These are phyloP conservation scores for Lumnitzera littorea DNA, from an alignment of 345 rosid genomes.

Conservation along the genomic window DNA sequence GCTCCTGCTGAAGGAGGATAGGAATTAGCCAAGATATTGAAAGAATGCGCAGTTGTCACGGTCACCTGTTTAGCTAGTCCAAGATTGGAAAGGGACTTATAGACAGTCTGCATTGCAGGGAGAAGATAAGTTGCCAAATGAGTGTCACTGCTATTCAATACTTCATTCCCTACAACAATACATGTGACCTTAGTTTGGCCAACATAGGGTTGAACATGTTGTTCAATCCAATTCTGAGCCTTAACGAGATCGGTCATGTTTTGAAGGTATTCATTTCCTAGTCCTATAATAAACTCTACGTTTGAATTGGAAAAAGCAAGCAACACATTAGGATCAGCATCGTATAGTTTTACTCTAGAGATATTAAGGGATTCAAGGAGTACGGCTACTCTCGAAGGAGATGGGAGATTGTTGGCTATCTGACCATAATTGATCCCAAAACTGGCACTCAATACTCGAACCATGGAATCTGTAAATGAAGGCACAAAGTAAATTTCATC, in stretches of 20 bases:
- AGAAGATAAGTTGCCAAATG: conserved; percentile 29
- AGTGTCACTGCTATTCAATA: conserved; percentile 38
- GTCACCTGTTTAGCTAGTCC: conserved; percentile 61
- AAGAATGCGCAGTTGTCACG: conserved; percentile 62
- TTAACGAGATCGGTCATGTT: conserved; percentile 48
- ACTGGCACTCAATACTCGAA: conserved; percentile 21
- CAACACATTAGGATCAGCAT: conserved; percentile 70
- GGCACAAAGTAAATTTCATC: background rate
- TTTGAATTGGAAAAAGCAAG: conserved; percentile 56
- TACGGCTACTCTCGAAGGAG: conserved; percentile 45
- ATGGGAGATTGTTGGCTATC: conserved; percentile 74
- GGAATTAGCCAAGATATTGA: conserved; percentile 40
- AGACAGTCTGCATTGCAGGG: conserved; percentile 68
- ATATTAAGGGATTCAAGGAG: conserved; percentile 60
- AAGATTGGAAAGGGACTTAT: conserved; percentile 35
- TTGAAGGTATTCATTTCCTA: conserved; percentile 53
- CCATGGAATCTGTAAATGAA: conserved; percentile 15
- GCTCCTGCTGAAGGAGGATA: conserved; percentile 72
- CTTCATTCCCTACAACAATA: conserved; percentile 75
- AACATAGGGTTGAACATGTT: conserved; percentile 47
- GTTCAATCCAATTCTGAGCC: conserved; percentile 66
- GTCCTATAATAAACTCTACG: conserved; percentile 64
- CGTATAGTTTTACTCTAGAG: conserved; percentile 67
- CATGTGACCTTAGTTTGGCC: conserved; percentile 50
- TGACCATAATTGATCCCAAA: conserved; percentile 92